A percentile compares a stretch with the other conserved stretches of the same genome.
Conservation (phyloP, 345 rosid genomes). For the Aquilaria sinensis region DNA sequence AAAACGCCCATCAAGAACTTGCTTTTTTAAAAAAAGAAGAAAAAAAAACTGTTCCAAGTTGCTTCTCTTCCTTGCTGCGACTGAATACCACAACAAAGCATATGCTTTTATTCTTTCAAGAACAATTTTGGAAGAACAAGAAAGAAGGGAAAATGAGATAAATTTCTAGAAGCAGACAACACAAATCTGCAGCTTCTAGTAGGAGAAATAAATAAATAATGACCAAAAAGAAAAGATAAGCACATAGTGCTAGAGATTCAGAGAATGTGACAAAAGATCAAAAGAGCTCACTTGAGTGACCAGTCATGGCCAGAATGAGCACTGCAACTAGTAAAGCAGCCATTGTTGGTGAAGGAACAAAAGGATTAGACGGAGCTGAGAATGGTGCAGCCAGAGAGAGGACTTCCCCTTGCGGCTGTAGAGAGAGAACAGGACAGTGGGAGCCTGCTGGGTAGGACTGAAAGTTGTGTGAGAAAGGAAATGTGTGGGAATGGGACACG, state of each 20-base stretch:
- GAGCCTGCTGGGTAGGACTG: not conserved
- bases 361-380: not conserved
- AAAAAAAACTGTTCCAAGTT: no score
- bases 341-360: conserved; percentile 24
- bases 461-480: not conserved
- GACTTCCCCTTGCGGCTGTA: no score
- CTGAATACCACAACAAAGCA: no score
- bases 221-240: no score
- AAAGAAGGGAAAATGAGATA: not conserved
- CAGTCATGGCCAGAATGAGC: conserved; percentile 42
- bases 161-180: no score
- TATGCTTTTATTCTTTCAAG: not conserved
- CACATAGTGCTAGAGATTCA: not conserved
- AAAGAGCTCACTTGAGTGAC: conserved; percentile 42
- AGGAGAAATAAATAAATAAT: not conserved
- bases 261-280: not conserved
- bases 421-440: not conserved
- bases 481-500: no score
- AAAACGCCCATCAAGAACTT: no score
- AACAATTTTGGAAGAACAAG: not conserved
- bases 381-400: conserved; percentile 1
- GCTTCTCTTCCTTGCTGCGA: no score
- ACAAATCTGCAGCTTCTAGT: not conserved
- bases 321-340: conserved; percentile 32
- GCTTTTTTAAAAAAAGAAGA: no score